Base-by-base conservation (phyloP, 768 basidiomycete species). In the Mycena belliarum region DNA sequence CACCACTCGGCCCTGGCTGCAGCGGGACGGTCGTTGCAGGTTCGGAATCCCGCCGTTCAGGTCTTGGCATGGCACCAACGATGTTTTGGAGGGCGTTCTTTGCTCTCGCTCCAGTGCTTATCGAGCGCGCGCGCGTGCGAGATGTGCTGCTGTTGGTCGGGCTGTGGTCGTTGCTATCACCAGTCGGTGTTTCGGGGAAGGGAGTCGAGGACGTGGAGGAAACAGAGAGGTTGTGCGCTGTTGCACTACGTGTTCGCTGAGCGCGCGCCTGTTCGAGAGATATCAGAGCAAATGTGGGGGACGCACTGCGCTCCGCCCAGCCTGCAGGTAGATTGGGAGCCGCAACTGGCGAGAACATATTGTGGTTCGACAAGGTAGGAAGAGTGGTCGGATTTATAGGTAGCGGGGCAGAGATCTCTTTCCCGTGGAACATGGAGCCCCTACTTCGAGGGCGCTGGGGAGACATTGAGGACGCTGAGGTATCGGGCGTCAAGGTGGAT, bases 191-290 rank as follows among this genome's bases (percentile, higher is more conserved):
- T 49, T 72, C 64, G 33, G 75, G 70, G 57, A 77, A 75, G 11
- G 72, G 68, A 8, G 65, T 63, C 8, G 64, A 66, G 35, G 68
- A 60, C 18, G 64, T 68, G 9, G 71, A 65, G 12, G 70, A 48
- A 69, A 64, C 44, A 62, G 66, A 45, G 70, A 66, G 50, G 62
- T 61, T 60, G 44, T 76, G 72, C 20, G 69, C 69, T 4, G 81
- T 80, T n/a, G 72, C 72, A 63, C 77, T 81, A 49, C 87, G 82
- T 43, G 82, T 75, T 48, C 87, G 83, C 67, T 87, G 83, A 14
- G 85, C 88, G 63, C 89, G 83, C 4, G 90, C 90, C 73, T 93
- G 88, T 66, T 91, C 87, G 51, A 92, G 76, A 6, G 88, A 82
- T 48, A 92, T 91, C 37, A 93, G 79, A 28, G 82, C 76, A 60